Base-by-base conservation (phyloP, 1,284 basidiomycete species). In the Microbotryum intermedium region DNA sequence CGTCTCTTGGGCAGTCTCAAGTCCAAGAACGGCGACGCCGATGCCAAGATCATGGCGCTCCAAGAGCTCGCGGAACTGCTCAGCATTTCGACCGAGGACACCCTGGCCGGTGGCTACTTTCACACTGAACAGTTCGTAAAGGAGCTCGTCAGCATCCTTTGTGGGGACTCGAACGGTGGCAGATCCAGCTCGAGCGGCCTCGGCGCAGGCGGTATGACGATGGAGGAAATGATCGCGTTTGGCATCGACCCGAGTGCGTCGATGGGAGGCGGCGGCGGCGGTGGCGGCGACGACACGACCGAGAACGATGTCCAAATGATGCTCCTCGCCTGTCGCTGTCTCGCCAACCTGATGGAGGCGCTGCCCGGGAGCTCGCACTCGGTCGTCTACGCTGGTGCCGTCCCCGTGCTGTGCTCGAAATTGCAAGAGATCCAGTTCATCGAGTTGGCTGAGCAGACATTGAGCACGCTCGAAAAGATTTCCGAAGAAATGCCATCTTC, bases 11-110 rank as follows among this genome's bases (percentile, higher is more conserved):
- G 82, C 74, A 88, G 90, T 73, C 89, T 97, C 79, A 56, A 54
- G 30, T 21, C 48, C 13, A 50, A 51, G 29, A 50, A 57, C 21
- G 59, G 58, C 25, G 87, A 87, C 72, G 81, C 85, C 7, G 85
- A 88, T 0, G 87, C 86, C 28, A 84, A 90, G 50, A 83, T 97
- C 54, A 78, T 92, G 53, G 91, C 92, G 4, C 79, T 99, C 18
- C 91, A 97, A 72, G 94, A 98, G 72, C 83, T 97, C 57, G 91
- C 88, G 73, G 95, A 98, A 73, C 75, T 97, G 49, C 84, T 98
- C 58, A 90, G 90, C 65, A 93, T 98, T 76, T 91, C 90, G 75
- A 97, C 91, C 8, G 94, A 98, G 76, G 95, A 98, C 74, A 97
- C 91, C 1, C 80, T 99, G 47, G 88, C 90, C 18, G 92, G 91